Conservation (phyloP, 768 basidiomycete genomes). For the Tulasnella sp. region DNA sequence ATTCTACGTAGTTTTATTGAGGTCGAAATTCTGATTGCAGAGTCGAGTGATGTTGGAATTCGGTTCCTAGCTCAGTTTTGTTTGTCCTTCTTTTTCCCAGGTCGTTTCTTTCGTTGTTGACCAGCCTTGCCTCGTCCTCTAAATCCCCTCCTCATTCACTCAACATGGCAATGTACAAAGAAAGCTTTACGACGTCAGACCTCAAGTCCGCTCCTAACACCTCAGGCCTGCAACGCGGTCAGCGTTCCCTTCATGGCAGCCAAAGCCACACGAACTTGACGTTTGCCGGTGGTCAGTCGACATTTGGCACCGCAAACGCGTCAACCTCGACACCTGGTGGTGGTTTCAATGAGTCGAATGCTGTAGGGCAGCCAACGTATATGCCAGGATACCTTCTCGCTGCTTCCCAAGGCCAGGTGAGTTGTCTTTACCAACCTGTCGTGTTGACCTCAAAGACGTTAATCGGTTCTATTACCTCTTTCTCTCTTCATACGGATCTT, state of each 20-base stretch:
- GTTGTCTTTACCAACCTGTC: neutral
- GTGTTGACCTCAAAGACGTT: neutral
- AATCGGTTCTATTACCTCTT: neutral
- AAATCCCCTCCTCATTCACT: neutral
- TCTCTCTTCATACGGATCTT: neutral
- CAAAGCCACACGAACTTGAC: slow-evolving; percentile 14
- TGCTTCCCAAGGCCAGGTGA: slow-evolving; percentile 15
- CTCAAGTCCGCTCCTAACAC: slow-evolving; percentile 13
- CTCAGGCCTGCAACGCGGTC: slow-evolving; percentile 3
- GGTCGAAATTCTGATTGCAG: no score
- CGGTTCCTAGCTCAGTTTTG: neutral
- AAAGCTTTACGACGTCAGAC: slow-evolving; percentile 6
- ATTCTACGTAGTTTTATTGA: no score
- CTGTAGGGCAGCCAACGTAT: slow-evolving; percentile 2
- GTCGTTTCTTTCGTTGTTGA: neutral
- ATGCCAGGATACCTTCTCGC: slow-evolving; percentile 11
- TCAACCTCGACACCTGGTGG: neutral
- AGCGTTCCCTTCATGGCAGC: slow-evolving; percentile 7
- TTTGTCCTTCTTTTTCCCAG: neutral
- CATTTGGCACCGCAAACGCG: neutral
- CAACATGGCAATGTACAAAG: neutral
- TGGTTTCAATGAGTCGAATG: neutral
- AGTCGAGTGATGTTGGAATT: neutral
- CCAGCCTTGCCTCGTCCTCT: neutral
- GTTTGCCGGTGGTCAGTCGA: neutral